A percentile compares a stretch with the other conserved stretches of the same genome.
These are phyloP conservation scores for Bassia scoparia DNA, from an alignment of 148 eudicot species.

Conservation along the genomic window DNA sequence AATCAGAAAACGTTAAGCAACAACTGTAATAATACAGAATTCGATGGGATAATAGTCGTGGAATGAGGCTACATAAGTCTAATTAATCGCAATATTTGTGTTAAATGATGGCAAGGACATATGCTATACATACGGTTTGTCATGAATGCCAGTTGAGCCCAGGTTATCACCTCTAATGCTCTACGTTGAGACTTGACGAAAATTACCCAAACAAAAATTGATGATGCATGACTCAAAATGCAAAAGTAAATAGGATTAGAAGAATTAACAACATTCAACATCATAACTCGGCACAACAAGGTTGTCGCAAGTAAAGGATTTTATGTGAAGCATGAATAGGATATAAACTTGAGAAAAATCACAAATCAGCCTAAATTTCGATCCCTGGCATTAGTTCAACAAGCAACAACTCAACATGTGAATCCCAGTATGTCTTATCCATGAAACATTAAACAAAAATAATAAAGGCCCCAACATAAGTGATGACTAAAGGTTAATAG, in stretches of 20 bases:
- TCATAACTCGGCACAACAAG: not conserved
- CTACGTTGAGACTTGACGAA: too few species aligned
- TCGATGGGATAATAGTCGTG: too few species aligned
- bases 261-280: not conserved
- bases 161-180: too few species aligned
- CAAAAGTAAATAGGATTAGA: not conserved
- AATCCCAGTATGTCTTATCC: not conserved
- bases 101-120: too few species aligned
- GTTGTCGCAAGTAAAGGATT: not conserved
- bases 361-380: not conserved
- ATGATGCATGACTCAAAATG: not conserved
- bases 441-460: not conserved
- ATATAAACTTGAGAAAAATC: not conserved
- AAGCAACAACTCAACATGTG: not conserved
- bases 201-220: not conserved
- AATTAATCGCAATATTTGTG: too few species aligned
- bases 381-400: not conserved
- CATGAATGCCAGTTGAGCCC: too few species aligned
- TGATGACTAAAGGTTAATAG: not conserved
- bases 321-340: not conserved
- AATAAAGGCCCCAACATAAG: not conserved
- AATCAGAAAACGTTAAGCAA: too few species aligned
- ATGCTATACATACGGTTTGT: too few species aligned
- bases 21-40: too few species aligned
- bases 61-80: too few species aligned